These are phyloP conservation scores for Handroanthus guayacan DNA, from an alignment of 257 asterid genomes.

Conservation along the genomic window DNA sequence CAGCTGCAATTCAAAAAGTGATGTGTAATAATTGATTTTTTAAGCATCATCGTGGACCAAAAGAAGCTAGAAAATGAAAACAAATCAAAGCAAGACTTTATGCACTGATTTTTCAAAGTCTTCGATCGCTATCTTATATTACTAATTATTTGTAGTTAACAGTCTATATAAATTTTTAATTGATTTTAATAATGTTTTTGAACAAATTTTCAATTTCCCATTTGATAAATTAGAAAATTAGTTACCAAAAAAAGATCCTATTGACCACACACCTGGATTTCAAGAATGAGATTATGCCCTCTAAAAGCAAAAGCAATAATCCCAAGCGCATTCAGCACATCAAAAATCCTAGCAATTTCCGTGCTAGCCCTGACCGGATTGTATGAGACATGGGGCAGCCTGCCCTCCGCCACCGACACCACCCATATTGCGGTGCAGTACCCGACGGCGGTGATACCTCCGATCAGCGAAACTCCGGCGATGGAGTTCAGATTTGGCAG, in stretches of 20 bases:
- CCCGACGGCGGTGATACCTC: conserved; percentile 82
- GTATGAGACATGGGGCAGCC: conserved; percentile 72
- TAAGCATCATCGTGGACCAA: not conserved
- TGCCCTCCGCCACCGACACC: conserved; percentile 71
- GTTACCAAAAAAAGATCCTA: not conserved
- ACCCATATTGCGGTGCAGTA: conserved; percentile 84
- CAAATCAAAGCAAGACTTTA: not conserved
- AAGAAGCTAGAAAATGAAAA: not conserved
- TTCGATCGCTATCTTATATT: not conserved
- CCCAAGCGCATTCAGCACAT: conserved; percentile 82
- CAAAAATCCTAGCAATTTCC: conserved; percentile 52
- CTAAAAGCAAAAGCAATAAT: conserved; percentile 89
- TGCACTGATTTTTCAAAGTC: not conserved
- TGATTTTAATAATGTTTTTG: not conserved
- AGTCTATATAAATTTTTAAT: not conserved
- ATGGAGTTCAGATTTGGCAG: conserved; percentile 91
- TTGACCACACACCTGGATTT: conserved; percentile 71
- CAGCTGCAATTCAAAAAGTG: not conserved
- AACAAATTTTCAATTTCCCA: not conserved
- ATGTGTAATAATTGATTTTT: not conserved
- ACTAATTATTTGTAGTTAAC: not conserved
- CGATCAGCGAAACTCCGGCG: conserved; percentile 85
- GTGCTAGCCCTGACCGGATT: conserved; percentile 49
- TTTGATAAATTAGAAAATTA: not conserved
- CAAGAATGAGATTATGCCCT: conserved; percentile 93